These are phyloP conservation scores for Flaveria floridana DNA, from an alignment of 140 eudicot species.

Conservation along the genomic window DNA sequence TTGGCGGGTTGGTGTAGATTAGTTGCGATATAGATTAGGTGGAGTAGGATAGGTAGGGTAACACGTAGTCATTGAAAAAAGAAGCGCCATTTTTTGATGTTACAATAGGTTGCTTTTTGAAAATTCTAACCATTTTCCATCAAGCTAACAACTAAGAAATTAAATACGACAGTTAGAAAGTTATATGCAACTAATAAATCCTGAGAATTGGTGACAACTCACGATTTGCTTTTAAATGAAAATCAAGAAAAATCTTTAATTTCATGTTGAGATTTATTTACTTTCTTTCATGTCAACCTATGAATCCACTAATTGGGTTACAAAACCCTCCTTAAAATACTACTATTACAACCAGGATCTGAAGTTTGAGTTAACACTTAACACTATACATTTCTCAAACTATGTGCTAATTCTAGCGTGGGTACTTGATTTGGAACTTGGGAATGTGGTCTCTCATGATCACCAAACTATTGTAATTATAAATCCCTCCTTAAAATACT, in stretches of 20 bases:
- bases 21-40: no score
- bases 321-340: not conserved
- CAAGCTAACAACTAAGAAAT: not conserved
- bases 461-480: not conserved
- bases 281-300: not conserved
- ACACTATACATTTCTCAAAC: not conserved
- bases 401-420: conserved; percentile 12
- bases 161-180: not conserved
- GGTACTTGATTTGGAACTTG: not conserved
- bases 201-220: not conserved
- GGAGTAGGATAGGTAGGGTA: no score
- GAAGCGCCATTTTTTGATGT: not conserved
- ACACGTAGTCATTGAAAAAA: no score
- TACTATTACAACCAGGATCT: not conserved
- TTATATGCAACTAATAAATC: not conserved
- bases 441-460: conserved; percentile 15
- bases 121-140: not conserved
- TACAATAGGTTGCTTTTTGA: not conserved
- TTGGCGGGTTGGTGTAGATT: no score
- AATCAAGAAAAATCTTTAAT: not conserved
- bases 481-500: not conserved
- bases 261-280: not conserved
- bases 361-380: not conserved
- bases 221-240: not conserved
- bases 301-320: not conserved